A percentile compares a stretch with the other conserved stretches of the same genome.
phyloP scores from a whole-genome alignment of 345 rosid genomes.

The Hypericum androsaemum region DNA sequence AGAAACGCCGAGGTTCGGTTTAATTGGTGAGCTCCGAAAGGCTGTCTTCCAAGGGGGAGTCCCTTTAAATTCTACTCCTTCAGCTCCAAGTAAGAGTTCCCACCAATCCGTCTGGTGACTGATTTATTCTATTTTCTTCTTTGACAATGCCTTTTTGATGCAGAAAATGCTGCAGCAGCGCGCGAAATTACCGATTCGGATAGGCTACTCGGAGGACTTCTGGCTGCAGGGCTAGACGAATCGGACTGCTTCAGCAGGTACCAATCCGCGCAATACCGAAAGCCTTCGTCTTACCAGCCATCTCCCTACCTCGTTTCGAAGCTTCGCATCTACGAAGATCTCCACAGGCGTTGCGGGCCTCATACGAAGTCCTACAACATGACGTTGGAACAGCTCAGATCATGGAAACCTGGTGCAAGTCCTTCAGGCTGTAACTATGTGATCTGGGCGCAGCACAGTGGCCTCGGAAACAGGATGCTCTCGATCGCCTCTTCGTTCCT shows the following conservation, averaged over 20 bases:
- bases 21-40: too few relatives aligned
- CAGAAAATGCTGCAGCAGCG: too few relatives aligned
- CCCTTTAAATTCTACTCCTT: too few relatives aligned
- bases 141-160: too few relatives aligned
- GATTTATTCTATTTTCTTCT: too few relatives aligned
- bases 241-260: neutral
- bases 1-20: too few relatives aligned
- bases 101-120: too few relatives aligned
- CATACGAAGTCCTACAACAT: neutral
- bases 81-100: too few relatives aligned
- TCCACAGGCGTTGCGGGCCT: neutral
- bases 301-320: conserved; percentile 3
- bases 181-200: too few relatives aligned
- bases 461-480: conserved; percentile 10
- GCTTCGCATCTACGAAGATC: neutral
- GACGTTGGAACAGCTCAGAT: neutral
- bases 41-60: too few relatives aligned
- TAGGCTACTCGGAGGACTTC: too few relatives aligned
- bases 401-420: neutral
- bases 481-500: conserved; percentile 10
- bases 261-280: neutral
- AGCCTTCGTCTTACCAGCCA: conserved; percentile 1
- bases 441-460: neutral
- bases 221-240: neutral
- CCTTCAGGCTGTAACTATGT: neutral